A percentile compares a stretch with the other conserved stretches of the same genome.
phyloP scores from a whole-genome alignment of 1,284 basidiomycete genomes.

The Waitea zeae region DNA sequence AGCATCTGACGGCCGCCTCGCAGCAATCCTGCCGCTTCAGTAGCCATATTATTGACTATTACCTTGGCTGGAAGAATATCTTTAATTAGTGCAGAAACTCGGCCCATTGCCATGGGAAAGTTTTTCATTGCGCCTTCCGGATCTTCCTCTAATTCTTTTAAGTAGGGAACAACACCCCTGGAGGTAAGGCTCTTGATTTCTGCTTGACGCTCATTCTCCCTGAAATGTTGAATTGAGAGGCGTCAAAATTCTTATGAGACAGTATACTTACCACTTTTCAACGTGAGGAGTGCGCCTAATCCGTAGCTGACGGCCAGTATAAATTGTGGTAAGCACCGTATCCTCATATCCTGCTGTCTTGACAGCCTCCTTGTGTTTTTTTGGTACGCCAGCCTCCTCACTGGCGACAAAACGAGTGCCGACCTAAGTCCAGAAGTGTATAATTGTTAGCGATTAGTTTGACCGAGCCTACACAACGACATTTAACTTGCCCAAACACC shows the following conservation, averaged over 20 bases:
- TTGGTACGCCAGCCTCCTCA: slow-evolving; percentile 66
- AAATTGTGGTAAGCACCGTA: slow-evolving; percentile 55
- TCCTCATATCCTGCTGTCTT: slow-evolving; percentile 56
- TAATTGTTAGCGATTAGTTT: slow-evolving; percentile 44
- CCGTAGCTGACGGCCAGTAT: slow-evolving; percentile 72
- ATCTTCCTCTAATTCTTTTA: slow-evolving; percentile 45
- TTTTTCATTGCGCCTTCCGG: neutral
- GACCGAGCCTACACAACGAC: neutral
- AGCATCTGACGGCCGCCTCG: too few relatives aligned
- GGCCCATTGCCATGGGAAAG: neutral
- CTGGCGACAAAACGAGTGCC: slow-evolving; percentile 85
- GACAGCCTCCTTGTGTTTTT: slow-evolving; percentile 61
- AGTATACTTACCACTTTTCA: slow-evolving; percentile 31
- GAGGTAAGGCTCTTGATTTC: slow-evolving; percentile 46
- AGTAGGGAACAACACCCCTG: slow-evolving; percentile 61
- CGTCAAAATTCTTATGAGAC: neutral
- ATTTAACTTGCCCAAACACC: slow-evolving; percentile 11
- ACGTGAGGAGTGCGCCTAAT: slow-evolving; percentile 70
- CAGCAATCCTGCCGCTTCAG: slow-evolving; percentile 50
- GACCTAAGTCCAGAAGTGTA: slow-evolving; percentile 74
- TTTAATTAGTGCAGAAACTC: slow-evolving; percentile 56
- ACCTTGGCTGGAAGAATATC: slow-evolving; percentile 63
- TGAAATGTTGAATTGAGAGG: slow-evolving; percentile 9
- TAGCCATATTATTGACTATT: slow-evolving; percentile 72
- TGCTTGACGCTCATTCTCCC: slow-evolving; percentile 39